Percentiles rank a stretch among this genome's conserved stretches.
Conservation (phyloP, 148 eudicot genomes). For the Oxyria digyna region DNA sequence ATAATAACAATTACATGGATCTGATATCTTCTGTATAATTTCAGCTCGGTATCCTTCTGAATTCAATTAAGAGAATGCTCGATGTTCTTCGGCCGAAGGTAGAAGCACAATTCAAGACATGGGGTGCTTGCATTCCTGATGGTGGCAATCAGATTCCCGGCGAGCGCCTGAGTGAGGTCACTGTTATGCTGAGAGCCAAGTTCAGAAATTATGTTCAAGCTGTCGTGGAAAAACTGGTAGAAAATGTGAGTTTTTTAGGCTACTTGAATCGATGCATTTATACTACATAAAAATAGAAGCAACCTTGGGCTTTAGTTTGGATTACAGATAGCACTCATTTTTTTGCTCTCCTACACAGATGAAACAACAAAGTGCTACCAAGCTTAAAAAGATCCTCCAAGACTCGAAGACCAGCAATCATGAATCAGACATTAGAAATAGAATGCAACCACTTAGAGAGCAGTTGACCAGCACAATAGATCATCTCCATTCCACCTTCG, state of each 20-base stretch:
- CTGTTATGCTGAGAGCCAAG: conserved; percentile 77
- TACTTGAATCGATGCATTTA: background rate
- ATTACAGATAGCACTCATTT: background rate
- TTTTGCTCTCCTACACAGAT: conserved; percentile 25
- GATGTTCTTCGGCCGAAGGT: conserved; percentile 59
- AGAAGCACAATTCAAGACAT: conserved; percentile 56
- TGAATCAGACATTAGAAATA: conserved; percentile 52
- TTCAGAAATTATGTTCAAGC: conserved; percentile 71
- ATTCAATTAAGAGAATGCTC: conserved; percentile 84
- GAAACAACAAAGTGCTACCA: conserved; percentile 50
- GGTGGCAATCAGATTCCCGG: conserved; percentile 59
- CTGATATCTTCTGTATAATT: background rate
- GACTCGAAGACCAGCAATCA: conserved; percentile 56
- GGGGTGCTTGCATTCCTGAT: conserved; percentile 73
- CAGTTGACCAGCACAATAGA: conserved; percentile 47
- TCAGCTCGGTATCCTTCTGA: conserved; percentile 70
- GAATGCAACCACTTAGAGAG: conserved; percentile 66
- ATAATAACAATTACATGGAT: background rate
- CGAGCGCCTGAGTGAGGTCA: conserved; percentile 76
- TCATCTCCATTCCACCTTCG: conserved; percentile 51
- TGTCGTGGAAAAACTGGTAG: conserved; percentile 70
- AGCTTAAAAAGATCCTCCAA: conserved; percentile 71
- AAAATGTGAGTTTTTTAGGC: conserved; percentile 47
- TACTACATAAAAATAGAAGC: background rate
- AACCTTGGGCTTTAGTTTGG: background rate